A percentile compares a stretch with the other conserved stretches of the same genome.
Evolutionary conservation across 1,284 basidiomycete species (phyloP).

Genomic region (Ustilago curta): DNA sequence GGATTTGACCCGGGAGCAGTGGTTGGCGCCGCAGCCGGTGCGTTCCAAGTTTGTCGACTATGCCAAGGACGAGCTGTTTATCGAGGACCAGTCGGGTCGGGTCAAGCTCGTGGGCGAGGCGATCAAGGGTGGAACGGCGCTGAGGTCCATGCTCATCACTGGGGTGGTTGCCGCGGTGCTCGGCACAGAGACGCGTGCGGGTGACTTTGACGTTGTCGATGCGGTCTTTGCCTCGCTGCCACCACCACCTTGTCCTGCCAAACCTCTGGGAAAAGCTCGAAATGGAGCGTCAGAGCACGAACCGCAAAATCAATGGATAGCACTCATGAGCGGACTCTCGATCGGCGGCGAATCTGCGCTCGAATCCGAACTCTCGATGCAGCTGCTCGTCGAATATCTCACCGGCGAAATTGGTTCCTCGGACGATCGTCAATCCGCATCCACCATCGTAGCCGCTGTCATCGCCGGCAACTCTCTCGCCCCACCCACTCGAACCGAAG

Average conservation of each 20-base stretch:
- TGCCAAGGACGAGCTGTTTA: slow-evolving; percentile 81
- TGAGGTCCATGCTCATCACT: slow-evolving; percentile 58
- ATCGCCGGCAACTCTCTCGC: slow-evolving; percentile 60
- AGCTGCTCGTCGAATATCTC: slow-evolving; percentile 78
- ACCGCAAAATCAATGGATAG: slow-evolving; percentile 52
- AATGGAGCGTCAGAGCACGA: slow-evolving; percentile 11
- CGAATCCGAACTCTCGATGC: slow-evolving; percentile 48
- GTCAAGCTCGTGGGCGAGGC: slow-evolving; percentile 84
- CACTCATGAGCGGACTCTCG: slow-evolving; percentile 70
- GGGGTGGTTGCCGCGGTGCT: slow-evolving; percentile 85
- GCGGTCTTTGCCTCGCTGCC: slow-evolving; percentile 79
- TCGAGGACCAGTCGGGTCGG: slow-evolving; percentile 95
- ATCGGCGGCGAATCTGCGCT: slow-evolving; percentile 71
- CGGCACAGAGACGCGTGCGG: slow-evolving; percentile 86
- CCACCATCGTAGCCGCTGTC: slow-evolving; percentile 51
- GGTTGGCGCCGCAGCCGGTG: slow-evolving; percentile 81
- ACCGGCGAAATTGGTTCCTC: slow-evolving; percentile 82
- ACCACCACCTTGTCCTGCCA: slow-evolving; percentile 19
- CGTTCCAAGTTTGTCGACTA: slow-evolving; percentile 73
- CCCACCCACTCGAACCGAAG: slow-evolving; percentile 39
- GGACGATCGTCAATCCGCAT: slow-evolving; percentile 62
- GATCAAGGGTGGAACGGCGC: slow-evolving; percentile 32
- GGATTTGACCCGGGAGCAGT: slow-evolving; percentile 93
- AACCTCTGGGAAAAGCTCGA: neutral
- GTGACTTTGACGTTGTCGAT: slow-evolving; percentile 96